Conservation (phyloP, 1,284 basidiomycete genomes). For the Acaromyces ingoldii region DNA sequence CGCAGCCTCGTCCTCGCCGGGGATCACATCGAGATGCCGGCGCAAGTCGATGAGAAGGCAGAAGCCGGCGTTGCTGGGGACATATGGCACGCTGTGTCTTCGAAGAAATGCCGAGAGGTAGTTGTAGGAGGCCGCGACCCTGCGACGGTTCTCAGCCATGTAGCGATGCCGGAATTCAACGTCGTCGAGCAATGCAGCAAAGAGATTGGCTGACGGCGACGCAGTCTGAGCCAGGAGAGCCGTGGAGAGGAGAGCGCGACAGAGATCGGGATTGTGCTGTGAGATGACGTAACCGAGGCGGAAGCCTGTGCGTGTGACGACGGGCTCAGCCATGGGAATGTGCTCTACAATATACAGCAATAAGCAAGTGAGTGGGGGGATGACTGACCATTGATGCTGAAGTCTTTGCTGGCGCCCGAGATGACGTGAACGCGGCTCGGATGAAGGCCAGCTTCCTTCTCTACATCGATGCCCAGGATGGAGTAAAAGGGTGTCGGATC, state of each 20-base stretch:
- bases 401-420: conserved; percentile 38
- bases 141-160: conserved; percentile 23
- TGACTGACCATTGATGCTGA: conserved; percentile 25
- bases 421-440: conserved; percentile 30
- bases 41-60: conserved; percentile 29
- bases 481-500: conserved; percentile 22
- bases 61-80: conserved; percentile 25
- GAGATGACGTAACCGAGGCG: conserved; percentile 30
- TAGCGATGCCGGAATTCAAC: conserved; percentile 24
- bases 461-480: conserved; percentile 29
- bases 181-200: conserved; percentile 23
- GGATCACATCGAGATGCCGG: background rate
- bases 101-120: conserved; percentile 15
- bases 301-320: conserved; percentile 14
- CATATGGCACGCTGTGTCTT: conserved; percentile 22
- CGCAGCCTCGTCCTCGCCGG: background rate
- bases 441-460: conserved; percentile 17
- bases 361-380: too few species aligned
- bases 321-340: too few species aligned
- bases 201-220: conserved; percentile 20
- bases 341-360: too few species aligned
- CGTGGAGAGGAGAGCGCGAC: background rate
- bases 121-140: conserved; percentile 17
- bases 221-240: conserved; percentile 20
- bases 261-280: conserved; percentile 23